Evolutionary conservation across 2,329 filamentous ascomycete genomes (phyloP).

Genomic region (Penicillium occitanis): DNA sequence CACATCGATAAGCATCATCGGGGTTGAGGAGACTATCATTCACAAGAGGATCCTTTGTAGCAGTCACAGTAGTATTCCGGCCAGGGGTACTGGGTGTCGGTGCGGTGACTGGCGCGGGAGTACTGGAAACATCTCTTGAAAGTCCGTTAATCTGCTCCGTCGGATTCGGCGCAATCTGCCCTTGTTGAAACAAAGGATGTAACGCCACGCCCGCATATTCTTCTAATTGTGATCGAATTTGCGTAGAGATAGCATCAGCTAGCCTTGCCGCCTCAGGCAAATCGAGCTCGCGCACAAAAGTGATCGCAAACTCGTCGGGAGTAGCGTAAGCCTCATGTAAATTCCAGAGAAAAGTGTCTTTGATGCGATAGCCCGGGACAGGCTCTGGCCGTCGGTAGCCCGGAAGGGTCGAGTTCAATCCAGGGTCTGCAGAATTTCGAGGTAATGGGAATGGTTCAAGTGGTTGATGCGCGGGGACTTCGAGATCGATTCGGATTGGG

Average conservation of each 20-base stretch:
- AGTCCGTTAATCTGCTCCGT: slow-evolving; percentile 34
- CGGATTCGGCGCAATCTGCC: slow-evolving; percentile 30
- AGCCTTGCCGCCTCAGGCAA: slow-evolving; percentile 71
- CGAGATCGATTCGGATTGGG: slow-evolving; percentile 93
- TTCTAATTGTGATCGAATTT: slow-evolving; percentile 91
- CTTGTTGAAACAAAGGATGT: slow-evolving; percentile 79
- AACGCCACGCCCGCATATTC: slow-evolving; percentile 94
- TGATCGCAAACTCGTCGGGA: slow-evolving; percentile 91
- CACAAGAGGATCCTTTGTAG: slow-evolving; percentile 43
- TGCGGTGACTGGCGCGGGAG: slow-evolving; percentile 50
- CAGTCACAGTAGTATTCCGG: slow-evolving; percentile 28
- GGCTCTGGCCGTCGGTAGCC: slow-evolving; percentile 77
- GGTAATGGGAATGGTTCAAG: slow-evolving; percentile 50
- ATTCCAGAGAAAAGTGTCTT: slow-evolving; percentile 98
- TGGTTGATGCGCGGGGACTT: slow-evolving; percentile 69
- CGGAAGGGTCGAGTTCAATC: slow-evolving; percentile 65
- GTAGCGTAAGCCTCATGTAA: slow-evolving; percentile 91
- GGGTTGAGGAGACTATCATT: slow-evolving; percentile 78
- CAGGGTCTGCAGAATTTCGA: slow-evolving; percentile 41
- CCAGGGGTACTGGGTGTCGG: slow-evolving; percentile 59
- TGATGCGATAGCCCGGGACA: slow-evolving; percentile 81
- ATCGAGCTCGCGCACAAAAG: slow-evolving; percentile 88
- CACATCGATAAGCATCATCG: slow-evolving; percentile 91
- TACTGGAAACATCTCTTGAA: slow-evolving; percentile 57
- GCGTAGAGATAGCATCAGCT: slow-evolving; percentile 80